phyloP scores from a whole-genome alignment of 2,329 filamentous ascomycete genomes.

The Ascochyta clinopodiicola region DNA sequence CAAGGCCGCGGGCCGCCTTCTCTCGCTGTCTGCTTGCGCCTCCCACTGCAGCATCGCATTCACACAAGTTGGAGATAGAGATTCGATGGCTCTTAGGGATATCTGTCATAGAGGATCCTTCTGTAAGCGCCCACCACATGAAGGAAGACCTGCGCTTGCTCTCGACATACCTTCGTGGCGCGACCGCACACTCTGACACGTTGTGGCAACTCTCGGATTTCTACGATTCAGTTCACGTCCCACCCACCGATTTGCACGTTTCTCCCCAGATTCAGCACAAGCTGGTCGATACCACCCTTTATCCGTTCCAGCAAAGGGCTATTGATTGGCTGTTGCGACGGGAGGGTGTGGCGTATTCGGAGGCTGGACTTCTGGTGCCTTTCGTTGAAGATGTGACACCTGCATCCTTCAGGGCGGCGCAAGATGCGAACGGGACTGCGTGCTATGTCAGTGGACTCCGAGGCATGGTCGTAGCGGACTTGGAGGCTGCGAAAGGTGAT shows the following conservation, averaged over 20 bases:
- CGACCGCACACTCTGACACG: slow-evolving; percentile 15
- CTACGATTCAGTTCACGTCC: slow-evolving; percentile 72
- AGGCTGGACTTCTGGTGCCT: slow-evolving; percentile 22
- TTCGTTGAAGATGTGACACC: slow-evolving; percentile 34
- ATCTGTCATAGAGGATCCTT: slow-evolving; percentile 35
- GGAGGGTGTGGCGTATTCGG: slow-evolving; percentile 64
- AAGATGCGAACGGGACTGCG: slow-evolving; percentile 55
- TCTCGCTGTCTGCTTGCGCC: slow-evolving; percentile 29
- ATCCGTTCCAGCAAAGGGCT: slow-evolving; percentile 74
- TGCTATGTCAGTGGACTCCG: slow-evolving; percentile 70
- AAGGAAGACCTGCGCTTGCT: slow-evolving; percentile 38
- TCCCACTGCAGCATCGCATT: slow-evolving; percentile 14
- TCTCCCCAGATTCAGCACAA: slow-evolving; percentile 40
- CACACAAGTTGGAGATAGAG: slow-evolving; percentile 28
- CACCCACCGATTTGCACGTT: slow-evolving; percentile 52
- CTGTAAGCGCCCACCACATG: slow-evolving; percentile 20
- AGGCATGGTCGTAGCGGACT: slow-evolving; percentile 63
- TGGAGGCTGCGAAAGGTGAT: slow-evolving; percentile 51
- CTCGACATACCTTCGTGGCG: slow-evolving; percentile 29
- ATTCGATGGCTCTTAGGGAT: slow-evolving; percentile 39
- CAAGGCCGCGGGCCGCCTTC: slow-evolving; percentile 33
- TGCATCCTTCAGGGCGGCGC: slow-evolving; percentile 54
- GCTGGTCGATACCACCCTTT: slow-evolving; percentile 58
- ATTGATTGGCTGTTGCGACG: slow-evolving; percentile 73
- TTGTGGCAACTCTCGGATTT: slow-evolving; percentile 64